Conservation (phyloP, 768 basidiomycete genomes). For the Hygrophoropsis aurantiaca region DNA sequence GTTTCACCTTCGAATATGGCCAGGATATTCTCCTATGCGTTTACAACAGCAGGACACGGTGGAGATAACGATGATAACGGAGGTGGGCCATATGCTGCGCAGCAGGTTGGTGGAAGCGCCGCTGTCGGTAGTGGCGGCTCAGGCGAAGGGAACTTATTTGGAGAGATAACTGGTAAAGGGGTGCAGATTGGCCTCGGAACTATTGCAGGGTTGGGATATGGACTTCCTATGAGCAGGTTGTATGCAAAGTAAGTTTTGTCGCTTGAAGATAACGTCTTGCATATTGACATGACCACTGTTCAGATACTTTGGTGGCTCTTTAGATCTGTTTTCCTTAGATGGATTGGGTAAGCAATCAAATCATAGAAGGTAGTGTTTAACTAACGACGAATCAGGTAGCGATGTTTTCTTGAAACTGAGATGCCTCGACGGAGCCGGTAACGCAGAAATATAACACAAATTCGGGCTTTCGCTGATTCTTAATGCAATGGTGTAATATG, state of each 20-base stretch:
- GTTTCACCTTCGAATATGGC: conserved; percentile 72
- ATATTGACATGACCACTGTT: conserved; percentile 8
- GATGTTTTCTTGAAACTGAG: conserved; percentile 57
- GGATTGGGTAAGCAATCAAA: conserved; percentile 65
- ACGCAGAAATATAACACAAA: conserved; percentile 43
- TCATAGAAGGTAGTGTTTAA: neutral
- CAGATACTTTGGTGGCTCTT: conserved; percentile 84
- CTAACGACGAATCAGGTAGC: conserved; percentile 31
- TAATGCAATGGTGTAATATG: no score
- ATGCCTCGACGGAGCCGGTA: conserved; percentile 51
- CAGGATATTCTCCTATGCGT: conserved; percentile 88
- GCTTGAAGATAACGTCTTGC: neutral
- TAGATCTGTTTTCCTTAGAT: conserved; percentile 79
- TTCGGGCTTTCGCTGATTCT: conserved; percentile 3
- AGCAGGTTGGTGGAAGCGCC: conserved; percentile 73
- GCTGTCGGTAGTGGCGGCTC: conserved; percentile 44
- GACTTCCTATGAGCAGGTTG: conserved; percentile 76
- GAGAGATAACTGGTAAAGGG: conserved; percentile 76
- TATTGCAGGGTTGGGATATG: conserved; percentile 87
- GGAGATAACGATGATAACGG: conserved; percentile 42
- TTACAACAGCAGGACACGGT: conserved; percentile 73
- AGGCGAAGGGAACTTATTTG: conserved; percentile 60
- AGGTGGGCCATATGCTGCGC: conserved; percentile 77
- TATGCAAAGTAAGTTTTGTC: conserved; percentile 53
- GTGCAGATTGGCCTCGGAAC: conserved; percentile 84